A percentile compares a stretch with the other conserved stretches of the same genome.
Conservation (phyloP, 768 basidiomycete genomes). For the Dioszegia aurantiaca region DNA sequence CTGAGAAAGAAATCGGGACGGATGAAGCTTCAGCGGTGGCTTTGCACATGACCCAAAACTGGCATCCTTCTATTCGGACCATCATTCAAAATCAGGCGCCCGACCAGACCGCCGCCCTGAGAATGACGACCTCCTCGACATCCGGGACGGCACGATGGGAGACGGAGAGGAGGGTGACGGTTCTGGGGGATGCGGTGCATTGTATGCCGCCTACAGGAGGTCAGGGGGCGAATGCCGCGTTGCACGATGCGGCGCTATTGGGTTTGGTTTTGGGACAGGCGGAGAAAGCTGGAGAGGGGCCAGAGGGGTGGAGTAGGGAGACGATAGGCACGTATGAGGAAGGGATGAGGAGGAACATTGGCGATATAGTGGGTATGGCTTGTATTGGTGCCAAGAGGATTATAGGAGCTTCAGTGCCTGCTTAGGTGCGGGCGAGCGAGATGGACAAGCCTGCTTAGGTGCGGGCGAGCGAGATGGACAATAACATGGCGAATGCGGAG, state of each 20-base stretch:
- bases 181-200: conserved; percentile 28
- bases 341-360: conserved; percentile 17
- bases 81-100: conserved; percentile 10
- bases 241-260: conserved; percentile 19
- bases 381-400: conserved; percentile 14
- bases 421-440: no score
- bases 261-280: conserved; percentile 4
- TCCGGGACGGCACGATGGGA: conserved; percentile 4
- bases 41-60: conserved; percentile 1
- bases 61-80: conserved; percentile 12
- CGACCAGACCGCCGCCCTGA: conserved; percentile 12
- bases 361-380: conserved; percentile 15
- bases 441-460: no score
- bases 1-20: background rate
- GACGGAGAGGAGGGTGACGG: conserved; percentile 19
- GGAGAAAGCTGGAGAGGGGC: background rate
- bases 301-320: conserved; percentile 13
- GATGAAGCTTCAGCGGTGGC: background rate
- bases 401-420: background rate
- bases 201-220: conserved; percentile 29
- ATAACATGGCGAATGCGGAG: no score
- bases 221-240: conserved; percentile 22
- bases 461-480: no score
- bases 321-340: conserved; percentile 18
- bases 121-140: conserved; percentile 13